Evolutionary conservation across 805 yeast genomes (phyloP).

Genomic region (Kodamaea sagamina): DNA sequence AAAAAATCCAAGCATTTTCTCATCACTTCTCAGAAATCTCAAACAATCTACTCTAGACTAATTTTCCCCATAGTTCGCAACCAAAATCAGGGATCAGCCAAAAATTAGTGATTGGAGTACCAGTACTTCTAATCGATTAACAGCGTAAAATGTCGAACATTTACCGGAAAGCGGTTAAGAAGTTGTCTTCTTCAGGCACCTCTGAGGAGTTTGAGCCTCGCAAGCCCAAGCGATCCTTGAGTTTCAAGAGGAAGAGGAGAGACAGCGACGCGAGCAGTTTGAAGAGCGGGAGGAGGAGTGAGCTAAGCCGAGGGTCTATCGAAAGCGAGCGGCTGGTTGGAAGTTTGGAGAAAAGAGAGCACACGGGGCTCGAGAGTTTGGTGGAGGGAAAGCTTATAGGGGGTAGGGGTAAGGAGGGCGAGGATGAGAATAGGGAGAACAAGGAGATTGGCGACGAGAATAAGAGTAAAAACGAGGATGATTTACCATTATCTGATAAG

Average conservation of each 20-base stretch:
- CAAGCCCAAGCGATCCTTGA: slow-evolving; percentile 13
- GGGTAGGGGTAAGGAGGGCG: background rate
- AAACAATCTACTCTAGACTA: too few species aligned
- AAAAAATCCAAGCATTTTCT: too few species aligned
- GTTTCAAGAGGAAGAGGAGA: slow-evolving; percentile 10
- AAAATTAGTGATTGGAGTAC: background rate
- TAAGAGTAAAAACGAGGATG: background rate
- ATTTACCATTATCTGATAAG: too few species aligned
- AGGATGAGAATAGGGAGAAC: background rate
- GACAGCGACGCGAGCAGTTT: slow-evolving; percentile 6
- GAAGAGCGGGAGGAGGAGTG: slow-evolving; percentile 1
- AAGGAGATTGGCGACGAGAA: background rate
- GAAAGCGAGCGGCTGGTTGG: slow-evolving; percentile 4
- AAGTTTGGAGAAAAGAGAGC: background rate
- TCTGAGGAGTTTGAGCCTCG: slow-evolving; percentile 2
- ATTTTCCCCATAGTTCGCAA: too few species aligned
- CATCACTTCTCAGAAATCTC: too few species aligned
- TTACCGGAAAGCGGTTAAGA: slow-evolving; percentile 15
- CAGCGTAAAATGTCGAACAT: slow-evolving; percentile 14
- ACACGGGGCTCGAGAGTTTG: slow-evolving; percentile 2
- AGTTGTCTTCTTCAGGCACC: slow-evolving; percentile 11
- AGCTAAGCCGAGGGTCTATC: background rate
- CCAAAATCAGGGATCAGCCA: too few species aligned
- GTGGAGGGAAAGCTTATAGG: too few species aligned
- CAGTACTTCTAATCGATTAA: too few species aligned